Evolutionary conservation across 2,329 filamentous ascomycete species (phyloP).

Genomic region (Diaporthe destruens): DNA sequence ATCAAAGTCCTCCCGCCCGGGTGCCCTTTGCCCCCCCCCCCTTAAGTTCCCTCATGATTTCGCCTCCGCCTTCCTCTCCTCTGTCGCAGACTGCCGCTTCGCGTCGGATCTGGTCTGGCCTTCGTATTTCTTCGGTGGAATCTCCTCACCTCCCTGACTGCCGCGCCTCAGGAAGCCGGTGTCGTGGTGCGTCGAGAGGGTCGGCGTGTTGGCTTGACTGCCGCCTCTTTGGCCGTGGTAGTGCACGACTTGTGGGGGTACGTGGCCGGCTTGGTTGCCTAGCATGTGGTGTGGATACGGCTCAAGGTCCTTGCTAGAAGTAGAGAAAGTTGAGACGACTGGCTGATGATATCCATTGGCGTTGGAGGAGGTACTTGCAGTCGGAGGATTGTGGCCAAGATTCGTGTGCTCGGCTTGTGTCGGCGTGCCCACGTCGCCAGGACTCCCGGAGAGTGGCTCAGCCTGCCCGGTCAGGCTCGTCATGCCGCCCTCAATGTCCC

Average conservation of each 20-base stretch:
- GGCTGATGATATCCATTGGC: slow-evolving; percentile 77
- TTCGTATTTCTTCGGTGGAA: slow-evolving; percentile 53
- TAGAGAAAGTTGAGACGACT: slow-evolving; percentile 77
- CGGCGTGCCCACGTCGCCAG: slow-evolving; percentile 70
- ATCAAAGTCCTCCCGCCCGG: neutral
- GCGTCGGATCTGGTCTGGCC: slow-evolving; percentile 56
- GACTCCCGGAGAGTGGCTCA: slow-evolving; percentile 64
- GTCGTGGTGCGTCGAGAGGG: slow-evolving; percentile 65
- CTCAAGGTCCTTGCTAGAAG: slow-evolving; percentile 77
- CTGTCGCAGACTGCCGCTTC: slow-evolving; percentile 50
- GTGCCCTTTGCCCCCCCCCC: neutral
- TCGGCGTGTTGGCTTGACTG: slow-evolving; percentile 75
- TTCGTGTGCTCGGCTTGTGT: slow-evolving; percentile 70
- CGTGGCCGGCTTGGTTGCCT: slow-evolving; percentile 71
- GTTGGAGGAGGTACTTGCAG: slow-evolving; percentile 54
- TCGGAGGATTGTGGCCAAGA: slow-evolving; percentile 61
- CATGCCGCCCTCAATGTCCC: slow-evolving; percentile 93
- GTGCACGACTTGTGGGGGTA: slow-evolving; percentile 74
- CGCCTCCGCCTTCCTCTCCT: slow-evolving; percentile 45
- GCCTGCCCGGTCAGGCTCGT: slow-evolving; percentile 76
- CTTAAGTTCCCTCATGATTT: slow-evolving; percentile 27
- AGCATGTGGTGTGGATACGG: slow-evolving; percentile 76
- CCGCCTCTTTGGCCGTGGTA: slow-evolving; percentile 77
- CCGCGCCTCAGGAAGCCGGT: slow-evolving; percentile 59
- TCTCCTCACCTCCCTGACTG: slow-evolving; percentile 58